Base-by-base conservation (phyloP, 225 moss, liverwort and hornwort species). In the Pleurozium schreberi region DNA sequence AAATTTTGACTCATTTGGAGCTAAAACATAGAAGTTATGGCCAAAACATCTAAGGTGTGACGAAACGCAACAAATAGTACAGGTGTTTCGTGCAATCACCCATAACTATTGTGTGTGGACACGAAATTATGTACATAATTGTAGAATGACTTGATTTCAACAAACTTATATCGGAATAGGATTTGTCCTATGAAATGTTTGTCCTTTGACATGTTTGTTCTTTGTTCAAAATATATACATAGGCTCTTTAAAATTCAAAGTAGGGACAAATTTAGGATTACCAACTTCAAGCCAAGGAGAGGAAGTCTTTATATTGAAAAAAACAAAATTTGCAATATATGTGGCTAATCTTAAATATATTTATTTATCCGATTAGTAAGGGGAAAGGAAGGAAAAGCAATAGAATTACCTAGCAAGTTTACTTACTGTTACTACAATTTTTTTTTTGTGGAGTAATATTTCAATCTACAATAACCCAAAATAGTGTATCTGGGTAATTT, bases 301-400 rank as follows among this genome's bases (percentile, higher is more conserved):
- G 1, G 4, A 69, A 45, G 17, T 45, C 3, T 1, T 45, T 28
- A 45, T 28, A 27, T 45, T 45, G 73, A 73, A 17, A 45, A 45
- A 73, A 73, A 18, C 3, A 16, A 26, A 73, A 45, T 73, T 70
- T 17, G 28, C 28, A 45, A 73, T 45, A 30, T 30, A 73, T 45
- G 73, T 74, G 18, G 16, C 4, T 30, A 47, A 45, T 45, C 47
- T 18, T 47, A 45, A 47, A 2, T 74, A 18, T 30, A 30, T 10
- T 30, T 9, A 6, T 18, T 74, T 74, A 4, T 74, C 10, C 4
- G 11, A 11, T 18, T 10, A 47, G 18, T 43, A 17, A 71, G 1
- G 28, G 5, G 1, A 10, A 28, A 16, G 1, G 9, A 26, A 43
- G 5, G 27, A 2, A 3, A 3, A 42, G 3, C 15, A 18, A 18